phyloP scores from a whole-genome alignment of 208 protist species.

The Naegleria gruberi region DNA sequence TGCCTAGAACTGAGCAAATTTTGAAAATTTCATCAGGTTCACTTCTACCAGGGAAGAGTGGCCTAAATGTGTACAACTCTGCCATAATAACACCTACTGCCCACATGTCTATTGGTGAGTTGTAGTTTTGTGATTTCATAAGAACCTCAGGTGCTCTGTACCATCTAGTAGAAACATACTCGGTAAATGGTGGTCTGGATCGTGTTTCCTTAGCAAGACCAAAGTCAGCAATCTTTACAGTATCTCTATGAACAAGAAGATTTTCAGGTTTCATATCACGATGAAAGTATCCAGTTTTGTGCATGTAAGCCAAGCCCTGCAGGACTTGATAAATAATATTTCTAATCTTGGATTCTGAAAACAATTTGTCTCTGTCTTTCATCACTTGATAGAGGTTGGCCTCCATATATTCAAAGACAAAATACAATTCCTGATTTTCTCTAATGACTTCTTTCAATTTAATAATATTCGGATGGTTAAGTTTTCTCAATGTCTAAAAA shows the following conservation, averaged over 20 bases:
- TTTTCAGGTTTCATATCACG: slow-evolving; percentile 87
- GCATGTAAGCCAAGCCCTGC: slow-evolving; percentile 86
- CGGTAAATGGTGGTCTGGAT: slow-evolving; percentile 47
- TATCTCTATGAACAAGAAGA: slow-evolving; percentile 79
- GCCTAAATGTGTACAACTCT: slow-evolving; percentile 62
- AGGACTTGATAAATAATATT: slow-evolving; percentile 67
- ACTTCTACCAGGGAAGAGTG: slow-evolving; percentile 89
- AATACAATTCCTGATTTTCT: slow-evolving; percentile 89
- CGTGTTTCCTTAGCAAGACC: slow-evolving; percentile 56
- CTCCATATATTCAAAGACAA: slow-evolving; percentile 95
- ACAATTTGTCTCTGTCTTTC: slow-evolving; percentile 73
- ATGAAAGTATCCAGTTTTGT: slow-evolving; percentile 91
- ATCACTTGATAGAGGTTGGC: slow-evolving; percentile 88
- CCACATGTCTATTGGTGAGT: slow-evolving; percentile 71
- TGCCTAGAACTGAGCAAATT: slow-evolving; percentile 85
- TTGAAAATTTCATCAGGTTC: slow-evolving; percentile 92
- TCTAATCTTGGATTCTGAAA: slow-evolving; percentile 72
- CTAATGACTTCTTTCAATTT: slow-evolving; percentile 91
- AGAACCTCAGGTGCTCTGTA: slow-evolving; percentile 98
- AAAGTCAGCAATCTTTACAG: slow-evolving; percentile 86
- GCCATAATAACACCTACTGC: slow-evolving; percentile 78
- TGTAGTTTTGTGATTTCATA: slow-evolving; percentile 49
- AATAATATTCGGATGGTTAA: slow-evolving; percentile 93
- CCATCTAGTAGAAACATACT: slow-evolving; percentile 94
- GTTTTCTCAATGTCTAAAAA: slow-evolving; percentile 66